Base-by-base conservation (phyloP, 495 filamentous ascomycete genomes). In the Letharia columbiana region DNA sequence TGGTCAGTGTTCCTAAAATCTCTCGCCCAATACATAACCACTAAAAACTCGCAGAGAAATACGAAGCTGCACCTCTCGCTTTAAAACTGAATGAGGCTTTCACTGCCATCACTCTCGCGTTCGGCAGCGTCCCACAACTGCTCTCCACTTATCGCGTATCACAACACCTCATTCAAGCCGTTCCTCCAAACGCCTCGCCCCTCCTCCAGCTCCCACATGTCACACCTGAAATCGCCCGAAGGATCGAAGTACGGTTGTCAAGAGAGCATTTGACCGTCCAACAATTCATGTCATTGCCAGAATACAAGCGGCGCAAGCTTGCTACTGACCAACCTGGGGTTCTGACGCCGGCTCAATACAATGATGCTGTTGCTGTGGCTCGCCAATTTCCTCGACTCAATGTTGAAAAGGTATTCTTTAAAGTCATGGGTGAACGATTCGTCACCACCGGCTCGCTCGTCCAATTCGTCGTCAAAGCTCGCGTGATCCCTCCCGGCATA, bases 371-470 rank as follows among this genome's bases (percentile, higher is more conserved):
- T 61, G 73, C 76, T 54, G 86, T 96, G 52, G 92, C 91, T 35
- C 84, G 84, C 69, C 90, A 96, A 75, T 78, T 98, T 17, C 94
- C 94, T 0, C 81, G 83, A 56, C 79, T 98, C 58, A 82, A 89
- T 65, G 84, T 98, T n/a, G 91, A 91, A 74, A 93, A 91, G 78
- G 90, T 91, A 3, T 98, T 95, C 78, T 98, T 98, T 85, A 98
- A 98, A 80, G 94, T 98, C 61, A 87, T 90, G 69, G 94, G 94
- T 66, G 94, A 98, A 78, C 89, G 87, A 66, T 90, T 86, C 74
- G 88, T 98, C 73, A 95, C 91, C 18, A 92, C 94, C n/a, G 89
- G 88, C 70, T 94, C 90, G 69, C 82, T 98, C 57, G 91, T 98
- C 57, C 91, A 92, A 61, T 87, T 98, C 63, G 90, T 98, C 57